Conservation (phyloP, 2,329 filamentous ascomycete genomes). For the Aspergillus japonicus region DNA sequence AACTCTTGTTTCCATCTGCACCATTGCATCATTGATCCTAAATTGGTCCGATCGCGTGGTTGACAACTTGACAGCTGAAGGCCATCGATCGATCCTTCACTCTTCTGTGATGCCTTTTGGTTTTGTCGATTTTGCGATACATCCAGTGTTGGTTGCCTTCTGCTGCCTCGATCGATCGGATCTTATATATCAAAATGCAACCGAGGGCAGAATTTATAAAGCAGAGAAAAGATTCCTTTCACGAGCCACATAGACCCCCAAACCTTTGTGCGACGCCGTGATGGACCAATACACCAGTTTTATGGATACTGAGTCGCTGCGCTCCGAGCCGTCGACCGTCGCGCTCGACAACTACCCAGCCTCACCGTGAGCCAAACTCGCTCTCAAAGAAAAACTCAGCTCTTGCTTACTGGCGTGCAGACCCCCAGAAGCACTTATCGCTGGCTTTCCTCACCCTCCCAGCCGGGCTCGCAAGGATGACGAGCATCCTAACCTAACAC, state of each 20-base stretch:
- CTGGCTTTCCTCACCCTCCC: slow-evolving; percentile 27
- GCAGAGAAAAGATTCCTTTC: neutral
- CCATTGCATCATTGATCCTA: slow-evolving; percentile 10
- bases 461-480: slow-evolving; percentile 14
- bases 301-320: slow-evolving; percentile 10
- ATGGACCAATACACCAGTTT: slow-evolving; percentile 8
- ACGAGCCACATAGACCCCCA: neutral
- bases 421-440: slow-evolving; percentile 14
- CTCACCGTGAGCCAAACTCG: neutral
- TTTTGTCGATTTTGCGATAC: slow-evolving; percentile 4
- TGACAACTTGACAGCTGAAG: slow-evolving; percentile 1
- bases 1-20: neutral
- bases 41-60: slow-evolving; percentile 10
- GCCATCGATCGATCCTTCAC: slow-evolving; percentile 12
- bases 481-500: slow-evolving; percentile 18
- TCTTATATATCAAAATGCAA: slow-evolving; percentile 1
- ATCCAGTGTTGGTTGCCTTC: neutral
- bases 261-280: neutral
- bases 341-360: slow-evolving; percentile 7
- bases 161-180: slow-evolving; percentile 9
- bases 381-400: neutral
- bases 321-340: slow-evolving; percentile 11
- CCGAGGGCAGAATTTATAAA: neutral
- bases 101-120: neutral
- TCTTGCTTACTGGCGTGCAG: neutral